Percentiles rank a stretch among this genome's conserved stretches.
These are phyloP conservation scores for Cryptococcus maquisensis DNA, from an alignment of 1,284 basidiomycete species.

Conservation along the genomic window DNA sequence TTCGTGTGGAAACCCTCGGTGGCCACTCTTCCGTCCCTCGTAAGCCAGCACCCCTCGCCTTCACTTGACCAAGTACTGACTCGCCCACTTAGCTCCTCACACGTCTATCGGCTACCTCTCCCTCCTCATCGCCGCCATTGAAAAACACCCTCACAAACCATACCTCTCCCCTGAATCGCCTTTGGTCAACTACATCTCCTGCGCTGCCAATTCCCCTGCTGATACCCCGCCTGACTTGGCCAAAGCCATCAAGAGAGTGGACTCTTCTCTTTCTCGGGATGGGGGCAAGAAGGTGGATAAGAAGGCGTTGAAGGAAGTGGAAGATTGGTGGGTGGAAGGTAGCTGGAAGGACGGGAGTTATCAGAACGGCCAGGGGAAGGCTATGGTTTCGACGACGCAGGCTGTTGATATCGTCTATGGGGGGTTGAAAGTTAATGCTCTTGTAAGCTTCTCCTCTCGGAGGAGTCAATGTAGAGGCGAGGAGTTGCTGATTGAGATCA, in stretches of 20 bases:
- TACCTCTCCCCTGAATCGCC: constrained; percentile 28
- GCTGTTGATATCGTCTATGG: constrained; percentile 44
- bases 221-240: constrained; percentile 20
- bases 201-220: constrained; percentile 31
- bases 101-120: constrained; percentile 46
- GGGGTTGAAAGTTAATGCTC: constrained; percentile 44
- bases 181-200: constrained; percentile 25
- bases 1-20: constrained; percentile 58
- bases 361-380: constrained; percentile 19
- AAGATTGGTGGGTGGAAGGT: constrained; percentile 24
- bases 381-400: constrained; percentile 41
- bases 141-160: constrained; percentile 36
- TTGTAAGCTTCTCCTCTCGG: constrained; percentile 15
- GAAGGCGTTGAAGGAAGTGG: constrained; percentile 31
- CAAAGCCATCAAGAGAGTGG: constrained; percentile 22
- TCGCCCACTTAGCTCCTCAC: constrained; percentile 27
- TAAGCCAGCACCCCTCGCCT: constrained; percentile 8
- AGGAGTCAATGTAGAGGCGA: background rate
- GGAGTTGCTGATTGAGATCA: background rate
- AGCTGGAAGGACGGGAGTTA: constrained; percentile 20
- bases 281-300: constrained; percentile 25
- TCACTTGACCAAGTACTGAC: background rate
- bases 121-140: constrained; percentile 38
- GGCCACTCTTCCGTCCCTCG: constrained; percentile 66
- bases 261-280: constrained; percentile 16